These are phyloP conservation scores for Saxispiralis lemnorum DNA, from an alignment of 495 filamentous ascomycete species.

Conservation along the genomic window DNA sequence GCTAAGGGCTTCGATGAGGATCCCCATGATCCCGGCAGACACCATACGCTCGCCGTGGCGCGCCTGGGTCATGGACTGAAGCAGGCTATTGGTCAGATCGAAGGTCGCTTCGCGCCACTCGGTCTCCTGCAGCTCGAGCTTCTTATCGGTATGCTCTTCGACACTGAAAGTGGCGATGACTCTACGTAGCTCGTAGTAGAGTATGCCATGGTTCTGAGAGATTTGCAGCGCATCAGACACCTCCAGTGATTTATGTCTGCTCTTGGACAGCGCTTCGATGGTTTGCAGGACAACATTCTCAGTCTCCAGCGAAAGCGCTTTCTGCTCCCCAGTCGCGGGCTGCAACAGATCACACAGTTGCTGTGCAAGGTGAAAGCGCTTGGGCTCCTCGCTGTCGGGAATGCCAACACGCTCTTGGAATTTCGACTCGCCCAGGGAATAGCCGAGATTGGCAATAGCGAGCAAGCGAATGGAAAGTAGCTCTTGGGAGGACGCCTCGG, in stretches of 20 bases:
- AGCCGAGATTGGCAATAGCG: slow-evolving; percentile 82
- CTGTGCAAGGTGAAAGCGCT: slow-evolving; percentile 74
- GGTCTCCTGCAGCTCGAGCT: slow-evolving; percentile 39
- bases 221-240: slow-evolving; percentile 73
- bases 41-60: slow-evolving; percentile 60
- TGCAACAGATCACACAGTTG: slow-evolving; percentile 85
- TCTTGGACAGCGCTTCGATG: slow-evolving; percentile 63
- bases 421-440: slow-evolving; percentile 58
- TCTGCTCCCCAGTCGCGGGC: slow-evolving; percentile 47
- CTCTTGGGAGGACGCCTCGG: slow-evolving; percentile 48
- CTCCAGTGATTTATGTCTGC: slow-evolving; percentile 58
- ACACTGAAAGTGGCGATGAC: slow-evolving; percentile 61
- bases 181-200: slow-evolving; percentile 86
- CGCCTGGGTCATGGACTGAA: slow-evolving; percentile 37
- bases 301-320: slow-evolving; percentile 47
- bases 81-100: slow-evolving; percentile 58
- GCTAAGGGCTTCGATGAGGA: slow-evolving; percentile 76
- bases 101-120: slow-evolving; percentile 84
- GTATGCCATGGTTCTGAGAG: slow-evolving; percentile 86
- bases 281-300: slow-evolving; percentile 71
- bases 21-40: slow-evolving; percentile 68
- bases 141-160: slow-evolving; percentile 32
- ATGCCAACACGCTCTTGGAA: slow-evolving; percentile 74
- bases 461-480: slow-evolving; percentile 66
- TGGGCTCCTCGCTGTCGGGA: slow-evolving; percentile 78